Conservation (phyloP, 192 early-diverging fungal genomes). For the Nowakowskiella sp. region DNA sequence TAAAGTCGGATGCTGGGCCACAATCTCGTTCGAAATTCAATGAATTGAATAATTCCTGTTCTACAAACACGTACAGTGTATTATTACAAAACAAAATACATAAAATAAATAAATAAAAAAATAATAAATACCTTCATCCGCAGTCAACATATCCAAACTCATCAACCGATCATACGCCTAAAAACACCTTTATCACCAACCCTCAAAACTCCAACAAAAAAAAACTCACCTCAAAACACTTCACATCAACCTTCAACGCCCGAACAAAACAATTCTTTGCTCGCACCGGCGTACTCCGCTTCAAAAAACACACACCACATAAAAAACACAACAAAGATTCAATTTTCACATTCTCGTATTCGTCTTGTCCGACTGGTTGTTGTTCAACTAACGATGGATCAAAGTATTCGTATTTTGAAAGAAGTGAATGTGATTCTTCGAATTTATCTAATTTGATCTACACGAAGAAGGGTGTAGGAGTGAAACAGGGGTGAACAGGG, state of each 20-base stretch:
- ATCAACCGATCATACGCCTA: conserved; percentile 52
- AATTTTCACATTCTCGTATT: too few species aligned
- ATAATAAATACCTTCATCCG: conserved; percentile 43
- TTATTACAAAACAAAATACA: conserved; percentile 1
- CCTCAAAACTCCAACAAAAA: not conserved
- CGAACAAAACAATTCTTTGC: conserved; percentile 56
- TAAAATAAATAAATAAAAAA: conserved; percentile 5
- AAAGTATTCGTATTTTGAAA: too few species aligned
- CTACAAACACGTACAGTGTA: conserved; percentile 23
- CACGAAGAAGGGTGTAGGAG: too few species aligned
- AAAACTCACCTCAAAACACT: conserved; percentile 60
- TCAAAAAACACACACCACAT: too few species aligned
- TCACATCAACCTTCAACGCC: conserved; percentile 53
- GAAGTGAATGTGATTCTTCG: too few species aligned
- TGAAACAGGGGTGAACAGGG: too few species aligned
- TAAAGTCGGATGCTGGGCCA: conserved; percentile 41
- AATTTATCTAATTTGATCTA: too few species aligned
- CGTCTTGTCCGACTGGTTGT: too few species aligned
- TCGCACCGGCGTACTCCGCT: too few species aligned
- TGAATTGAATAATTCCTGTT: conserved; percentile 46
- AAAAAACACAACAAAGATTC: too few species aligned
- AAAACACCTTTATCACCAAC: conserved; percentile 13
- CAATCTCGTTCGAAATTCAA: conserved; percentile 44
- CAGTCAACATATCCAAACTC: conserved; percentile 50
- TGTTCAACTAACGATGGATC: too few species aligned